Conservation (phyloP, 352 stramenopile genomes). For the Globisporangium okanoganense region DNA sequence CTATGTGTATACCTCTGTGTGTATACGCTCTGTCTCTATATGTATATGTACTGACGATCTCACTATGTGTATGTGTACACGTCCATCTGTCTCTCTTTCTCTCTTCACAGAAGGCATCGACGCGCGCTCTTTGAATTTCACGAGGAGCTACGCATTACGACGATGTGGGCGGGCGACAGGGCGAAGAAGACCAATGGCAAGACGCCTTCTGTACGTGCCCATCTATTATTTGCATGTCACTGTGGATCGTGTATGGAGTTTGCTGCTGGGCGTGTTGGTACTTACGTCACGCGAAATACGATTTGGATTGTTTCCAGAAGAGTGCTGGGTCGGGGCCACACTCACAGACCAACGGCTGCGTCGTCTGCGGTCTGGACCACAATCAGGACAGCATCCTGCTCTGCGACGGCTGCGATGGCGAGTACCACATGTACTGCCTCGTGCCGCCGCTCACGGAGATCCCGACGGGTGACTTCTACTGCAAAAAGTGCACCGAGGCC, state of each 20-base stretch:
- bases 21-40: background rate
- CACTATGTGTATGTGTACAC: background rate
- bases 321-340: conserved; percentile 16
- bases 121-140: background rate
- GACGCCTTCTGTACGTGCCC: conserved; percentile 7
- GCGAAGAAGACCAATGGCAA: conserved; percentile 12
- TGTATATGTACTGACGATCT: background rate
- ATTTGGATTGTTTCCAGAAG: background rate
- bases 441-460: conserved; percentile 68
- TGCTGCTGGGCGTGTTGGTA: background rate
- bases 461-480: conserved; percentile 80
- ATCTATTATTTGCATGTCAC: background rate
- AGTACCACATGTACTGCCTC: conserved; percentile 87
- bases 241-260: background rate
- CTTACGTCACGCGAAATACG: background rate
- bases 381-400: conserved; percentile 80
- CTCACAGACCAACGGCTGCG: conserved; percentile 46
- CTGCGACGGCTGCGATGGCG: conserved; percentile 80
- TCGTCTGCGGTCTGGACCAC: conserved; percentile 65
- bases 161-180: conserved; percentile 16
- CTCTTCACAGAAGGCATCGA: background rate
- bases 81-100: background rate
- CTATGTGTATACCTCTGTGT: no score
- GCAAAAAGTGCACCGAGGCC: conserved; percentile 56
- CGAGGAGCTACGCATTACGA: background rate